phyloP scores from a whole-genome alignment of 352 stramenopile genomes.

The Globisporangium perplexum region DNA sequence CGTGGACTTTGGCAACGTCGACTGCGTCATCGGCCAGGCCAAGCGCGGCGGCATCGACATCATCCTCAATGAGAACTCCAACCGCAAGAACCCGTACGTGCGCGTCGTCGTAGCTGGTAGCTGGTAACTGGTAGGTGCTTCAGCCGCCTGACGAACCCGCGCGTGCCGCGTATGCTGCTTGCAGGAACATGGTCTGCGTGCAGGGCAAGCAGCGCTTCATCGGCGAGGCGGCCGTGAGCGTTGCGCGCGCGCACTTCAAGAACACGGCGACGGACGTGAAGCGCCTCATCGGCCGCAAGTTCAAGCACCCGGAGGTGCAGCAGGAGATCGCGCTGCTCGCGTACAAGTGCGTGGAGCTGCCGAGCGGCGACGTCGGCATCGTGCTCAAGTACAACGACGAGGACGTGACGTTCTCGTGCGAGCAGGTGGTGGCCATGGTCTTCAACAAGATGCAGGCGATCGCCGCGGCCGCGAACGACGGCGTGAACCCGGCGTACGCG shows the following conservation, averaged over 20 bases:
- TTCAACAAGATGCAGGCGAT: slow-evolving; percentile 96
- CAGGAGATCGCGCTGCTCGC: slow-evolving; percentile 91
- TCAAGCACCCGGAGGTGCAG: slow-evolving; percentile 94
- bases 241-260: slow-evolving; percentile 95
- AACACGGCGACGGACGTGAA: slow-evolving; percentile 98
- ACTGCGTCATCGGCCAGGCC: slow-evolving; percentile 95
- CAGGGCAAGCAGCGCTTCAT: slow-evolving; percentile 93
- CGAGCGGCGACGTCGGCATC: slow-evolving; percentile 86
- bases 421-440: slow-evolving; percentile 97
- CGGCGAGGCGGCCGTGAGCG: slow-evolving; percentile 86
- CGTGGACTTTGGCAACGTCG: slow-evolving; percentile 96
- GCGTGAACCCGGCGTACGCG: slow-evolving; percentile 84
- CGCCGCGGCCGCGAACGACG: slow-evolving; percentile 89
- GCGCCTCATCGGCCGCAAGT: slow-evolving; percentile 95
- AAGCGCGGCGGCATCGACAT: slow-evolving; percentile 97
- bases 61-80: slow-evolving; percentile 99
- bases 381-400: slow-evolving; percentile 93
- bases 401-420: slow-evolving; percentile 88
- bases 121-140: too few species aligned
- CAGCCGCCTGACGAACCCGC: too few species aligned
- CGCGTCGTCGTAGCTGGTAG: too few species aligned
- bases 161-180: too few species aligned
- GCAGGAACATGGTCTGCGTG: slow-evolving; percentile 83
- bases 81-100: slow-evolving; percentile 96
- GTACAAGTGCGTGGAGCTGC: slow-evolving; percentile 89